phyloP scores from a whole-genome alignment of 1,284 basidiomycete genomes.

The Malassezia pachydermatis region DNA sequence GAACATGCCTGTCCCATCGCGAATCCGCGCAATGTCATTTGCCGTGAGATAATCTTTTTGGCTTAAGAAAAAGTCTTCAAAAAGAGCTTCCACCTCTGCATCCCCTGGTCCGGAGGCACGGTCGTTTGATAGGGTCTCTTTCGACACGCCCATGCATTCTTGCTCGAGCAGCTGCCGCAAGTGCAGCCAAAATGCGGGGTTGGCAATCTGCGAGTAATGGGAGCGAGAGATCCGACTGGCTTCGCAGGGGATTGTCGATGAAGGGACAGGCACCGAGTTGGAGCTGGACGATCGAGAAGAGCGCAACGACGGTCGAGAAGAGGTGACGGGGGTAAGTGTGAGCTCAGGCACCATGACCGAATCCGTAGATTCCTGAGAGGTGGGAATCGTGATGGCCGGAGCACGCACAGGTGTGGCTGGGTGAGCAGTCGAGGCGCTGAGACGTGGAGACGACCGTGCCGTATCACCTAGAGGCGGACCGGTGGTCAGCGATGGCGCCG shows the following conservation, averaged over 20 bases:
- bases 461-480: too few relatives aligned
- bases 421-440: not conserved
- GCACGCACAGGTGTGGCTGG: not conserved
- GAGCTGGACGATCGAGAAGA: not conserved
- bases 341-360: constrained; percentile 41
- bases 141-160: constrained; percentile 23
- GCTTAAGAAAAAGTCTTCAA: constrained; percentile 44
- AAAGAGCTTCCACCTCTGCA: constrained; percentile 39
- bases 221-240: constrained; percentile 34
- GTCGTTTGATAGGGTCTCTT: not conserved
- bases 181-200: constrained; percentile 39
- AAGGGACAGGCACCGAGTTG: constrained; percentile 9
- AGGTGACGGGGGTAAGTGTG: constrained; percentile 40
- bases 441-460: not conserved
- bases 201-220: constrained; percentile 29
- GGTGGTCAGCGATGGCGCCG: not conserved
- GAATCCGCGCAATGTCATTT: constrained; percentile 36
- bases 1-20: constrained; percentile 42
- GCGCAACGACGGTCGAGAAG: constrained; percentile 8
- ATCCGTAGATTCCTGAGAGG: constrained; percentile 25
- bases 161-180: constrained; percentile 30
- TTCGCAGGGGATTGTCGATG: constrained; percentile 10
- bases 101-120: constrained; percentile 25
- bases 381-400: not conserved
- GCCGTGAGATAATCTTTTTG: constrained; percentile 42